A percentile compares a stretch with the other conserved stretches of the same genome.
These are phyloP conservation scores for Bromus sterilis DNA, from an alignment of 176 grass and related monocot species.

Conservation along the genomic window DNA sequence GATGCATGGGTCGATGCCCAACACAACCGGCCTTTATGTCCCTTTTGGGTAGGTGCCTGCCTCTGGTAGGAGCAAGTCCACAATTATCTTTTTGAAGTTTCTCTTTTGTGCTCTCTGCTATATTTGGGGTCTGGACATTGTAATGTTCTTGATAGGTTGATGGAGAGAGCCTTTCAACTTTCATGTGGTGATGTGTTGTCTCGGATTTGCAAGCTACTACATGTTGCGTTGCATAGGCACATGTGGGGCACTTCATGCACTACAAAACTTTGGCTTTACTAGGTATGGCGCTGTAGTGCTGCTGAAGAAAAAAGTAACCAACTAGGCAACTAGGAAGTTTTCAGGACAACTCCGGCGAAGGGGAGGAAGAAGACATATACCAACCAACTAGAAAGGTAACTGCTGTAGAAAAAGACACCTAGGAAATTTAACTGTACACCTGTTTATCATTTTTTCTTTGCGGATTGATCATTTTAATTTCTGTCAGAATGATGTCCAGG, in stretches of 20 bases:
- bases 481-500: not conserved
- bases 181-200: not conserved
- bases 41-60: constrained; percentile 22
- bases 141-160: not conserved
- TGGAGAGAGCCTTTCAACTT: not conserved
- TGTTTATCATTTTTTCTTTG: too few species aligned
- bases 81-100: constrained; percentile 13
- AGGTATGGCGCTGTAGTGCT: not conserved
- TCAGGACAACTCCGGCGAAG: too few species aligned
- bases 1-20: not conserved
- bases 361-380: too few species aligned
- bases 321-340: not conserved
- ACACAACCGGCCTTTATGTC: not conserved
- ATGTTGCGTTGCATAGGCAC: not conserved
- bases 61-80: not conserved
- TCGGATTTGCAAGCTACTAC: not conserved
- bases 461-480: too few species aligned
- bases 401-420: too few species aligned
- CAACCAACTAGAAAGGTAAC: too few species aligned
- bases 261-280: not conserved
- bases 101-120: too few species aligned
- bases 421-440: too few species aligned
- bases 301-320: not conserved
- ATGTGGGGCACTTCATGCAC: not conserved
- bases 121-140: not conserved